Evolutionary conservation across 1,284 basidiomycete genomes (phyloP), one percentile per base, ranked within the genome.

Genomic region (Apiotrichum akiyoshidainum): DNA sequence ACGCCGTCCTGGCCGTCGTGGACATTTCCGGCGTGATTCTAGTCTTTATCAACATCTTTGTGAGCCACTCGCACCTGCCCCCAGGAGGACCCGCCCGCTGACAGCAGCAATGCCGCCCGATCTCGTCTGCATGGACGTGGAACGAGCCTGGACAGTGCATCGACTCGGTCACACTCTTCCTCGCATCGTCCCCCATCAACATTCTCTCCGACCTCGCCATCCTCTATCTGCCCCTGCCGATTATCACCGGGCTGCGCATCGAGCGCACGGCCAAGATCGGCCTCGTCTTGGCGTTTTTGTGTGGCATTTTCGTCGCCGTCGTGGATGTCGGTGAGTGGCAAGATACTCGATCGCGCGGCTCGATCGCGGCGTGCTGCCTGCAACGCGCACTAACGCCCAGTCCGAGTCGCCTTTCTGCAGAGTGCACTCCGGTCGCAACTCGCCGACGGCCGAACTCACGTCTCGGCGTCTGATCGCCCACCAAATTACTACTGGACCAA

Each of bases 131-230:
- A 1, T 76, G 67, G 54, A 49, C 55, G 6, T 44, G 47, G 19
- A 40, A 59, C 45, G 50, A 60, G 11, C 48, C 60, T 14, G 68
- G 69, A 13, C 52, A 61, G 33, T 78, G 76, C 60, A 68, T 76
- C 45, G 70, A 76, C 60, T 55, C 72, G 17, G 68, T 78, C 35
- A 60, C 71, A 1, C 66, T 78, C 37, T 78, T 74, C 62, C 70
- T 77, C 45, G 68, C 74, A 11, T 68, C 73, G 2, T 71, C 74
- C 13, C 76, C 76, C 0, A 68, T 78, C 68, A 77, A 75, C 56
- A 67, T 78, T 52, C 66, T 76, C 41, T 77, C 76, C 47, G 76
- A 78, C 58, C 64, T 75, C 37, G 73, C 76, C 13, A 76, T 78
- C 54, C 66, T 78, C 35, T 63, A 75, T 21, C 67, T 77, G 7